Evolutionary conservation across 768 basidiomycete species (phyloP).

Genomic region (Neoboletus magnificus): DNA sequence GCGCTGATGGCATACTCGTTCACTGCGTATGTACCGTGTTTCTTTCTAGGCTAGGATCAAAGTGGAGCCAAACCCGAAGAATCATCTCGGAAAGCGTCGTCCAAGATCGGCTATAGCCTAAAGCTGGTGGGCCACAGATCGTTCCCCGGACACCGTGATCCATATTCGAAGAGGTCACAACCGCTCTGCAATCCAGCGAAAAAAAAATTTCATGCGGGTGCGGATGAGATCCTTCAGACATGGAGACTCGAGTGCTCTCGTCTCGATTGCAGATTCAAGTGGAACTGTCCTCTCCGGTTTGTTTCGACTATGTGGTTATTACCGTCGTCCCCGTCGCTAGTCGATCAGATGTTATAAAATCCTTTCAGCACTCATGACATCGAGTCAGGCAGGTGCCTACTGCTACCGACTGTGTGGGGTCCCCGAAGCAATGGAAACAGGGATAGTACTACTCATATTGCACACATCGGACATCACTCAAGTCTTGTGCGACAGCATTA

Average conservation of each 20-base stretch:
- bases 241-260: background rate
- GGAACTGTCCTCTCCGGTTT: background rate
- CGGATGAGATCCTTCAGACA: constrained; percentile 5
- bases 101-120: constrained; percentile 6
- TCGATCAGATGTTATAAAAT: background rate
- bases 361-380: background rate
- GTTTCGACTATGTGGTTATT: too few species aligned
- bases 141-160: constrained; percentile 11
- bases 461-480: background rate
- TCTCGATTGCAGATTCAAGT: background rate
- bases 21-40: background rate
- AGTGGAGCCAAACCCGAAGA: constrained; percentile 5
- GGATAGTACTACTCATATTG: too few species aligned
- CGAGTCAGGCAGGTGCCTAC: background rate
- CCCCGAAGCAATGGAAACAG: too few species aligned
- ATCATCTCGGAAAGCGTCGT: constrained; percentile 4
- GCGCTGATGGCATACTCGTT: background rate
- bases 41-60: constrained; percentile 8
- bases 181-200: background rate
- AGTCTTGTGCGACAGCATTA: constrained; percentile 1
- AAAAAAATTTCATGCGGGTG: background rate
- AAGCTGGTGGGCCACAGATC: too few species aligned
- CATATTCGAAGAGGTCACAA: constrained; percentile 6
- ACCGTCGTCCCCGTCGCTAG: background rate
- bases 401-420: too few species aligned